Conservation (phyloP, 805 yeast species). For the Saturnispora gosingensis region DNA sequence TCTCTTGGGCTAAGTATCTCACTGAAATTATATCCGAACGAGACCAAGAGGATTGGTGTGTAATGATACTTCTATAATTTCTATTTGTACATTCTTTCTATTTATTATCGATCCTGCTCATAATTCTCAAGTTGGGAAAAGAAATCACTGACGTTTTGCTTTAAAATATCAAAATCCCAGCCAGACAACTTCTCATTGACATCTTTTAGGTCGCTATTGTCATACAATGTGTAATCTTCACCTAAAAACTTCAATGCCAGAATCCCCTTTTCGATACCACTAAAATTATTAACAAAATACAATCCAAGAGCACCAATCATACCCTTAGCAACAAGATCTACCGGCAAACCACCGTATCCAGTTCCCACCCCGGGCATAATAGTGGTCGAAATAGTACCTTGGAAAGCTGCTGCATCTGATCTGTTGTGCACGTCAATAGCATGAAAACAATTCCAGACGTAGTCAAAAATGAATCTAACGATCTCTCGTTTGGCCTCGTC, state of each 20-base stretch:
- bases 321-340: constrained; percentile 25
- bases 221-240: constrained; percentile 16
- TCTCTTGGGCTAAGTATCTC: constrained; percentile 18
- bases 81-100: not conserved
- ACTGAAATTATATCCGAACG: constrained; percentile 15
- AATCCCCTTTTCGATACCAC: constrained; percentile 17
- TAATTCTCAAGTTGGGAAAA: not conserved
- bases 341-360: constrained; percentile 31
- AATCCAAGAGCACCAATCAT: constrained; percentile 29
- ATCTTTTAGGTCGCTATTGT: constrained; percentile 5
- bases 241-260: constrained; percentile 19
- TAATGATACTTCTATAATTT: not conserved
- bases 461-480: constrained; percentile 27
- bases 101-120: not conserved
- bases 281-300: not conserved
- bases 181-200: not conserved
- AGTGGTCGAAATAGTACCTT: not conserved
- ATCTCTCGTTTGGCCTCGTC: not conserved
- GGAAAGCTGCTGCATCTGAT: constrained; percentile 3
- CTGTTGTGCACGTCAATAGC: constrained; percentile 18
- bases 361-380: constrained; percentile 33
- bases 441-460: constrained; percentile 29
- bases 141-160: constrained; percentile 8
- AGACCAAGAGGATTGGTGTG: not conserved
- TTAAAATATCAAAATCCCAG: constrained; percentile 3